Conservation (phyloP, 352 stramenopile species). For the Thalassiosira livingstoniorum region DNA sequence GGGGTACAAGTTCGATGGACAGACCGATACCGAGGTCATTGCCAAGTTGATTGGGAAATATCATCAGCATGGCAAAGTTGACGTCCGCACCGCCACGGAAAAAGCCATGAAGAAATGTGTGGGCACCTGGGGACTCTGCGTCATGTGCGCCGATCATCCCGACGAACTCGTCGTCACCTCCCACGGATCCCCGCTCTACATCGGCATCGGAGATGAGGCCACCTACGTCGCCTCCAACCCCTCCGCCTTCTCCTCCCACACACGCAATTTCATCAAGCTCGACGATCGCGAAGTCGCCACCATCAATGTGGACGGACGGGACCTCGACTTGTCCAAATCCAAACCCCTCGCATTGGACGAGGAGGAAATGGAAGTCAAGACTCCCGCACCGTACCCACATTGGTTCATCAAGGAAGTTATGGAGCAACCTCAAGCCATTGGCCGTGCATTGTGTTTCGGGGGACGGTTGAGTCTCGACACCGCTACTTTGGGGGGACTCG, state of each 20-base stretch:
- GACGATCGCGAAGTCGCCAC: conserved; percentile 92
- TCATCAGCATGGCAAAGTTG: conserved; percentile 31
- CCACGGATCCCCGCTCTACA: conserved; percentile 91
- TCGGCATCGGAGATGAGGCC: conserved; percentile 88
- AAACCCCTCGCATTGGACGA: conserved; percentile 81
- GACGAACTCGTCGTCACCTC: conserved; percentile 95
- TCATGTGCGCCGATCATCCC: conserved; percentile 87
- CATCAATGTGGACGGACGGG: conserved; percentile 90
- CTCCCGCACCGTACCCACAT: conserved; percentile 92
- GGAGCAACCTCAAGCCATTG: conserved; percentile 95
- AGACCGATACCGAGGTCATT: conserved; percentile 97
- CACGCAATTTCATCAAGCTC: conserved; percentile 95
- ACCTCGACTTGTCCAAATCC: conserved; percentile 90
- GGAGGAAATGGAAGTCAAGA: conserved; percentile 91
- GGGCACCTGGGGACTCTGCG: conserved; percentile 93
- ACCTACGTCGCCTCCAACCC: conserved; percentile 94
- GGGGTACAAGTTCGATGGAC: conserved; percentile 91
- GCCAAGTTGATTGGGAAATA: conserved; percentile 91
- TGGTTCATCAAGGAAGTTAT: conserved; percentile 95
- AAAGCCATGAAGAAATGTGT: conserved; percentile 90
- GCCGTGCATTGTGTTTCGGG: conserved; percentile 91
- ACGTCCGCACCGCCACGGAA: conserved; percentile 81
- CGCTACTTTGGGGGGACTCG: conserved; percentile 92
- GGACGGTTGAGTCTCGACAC: conserved; percentile 93
- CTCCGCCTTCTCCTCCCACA: conserved; percentile 88